These are phyloP conservation scores for Quercus glauca DNA, from an alignment of 306 rosid species.

Conservation along the genomic window DNA sequence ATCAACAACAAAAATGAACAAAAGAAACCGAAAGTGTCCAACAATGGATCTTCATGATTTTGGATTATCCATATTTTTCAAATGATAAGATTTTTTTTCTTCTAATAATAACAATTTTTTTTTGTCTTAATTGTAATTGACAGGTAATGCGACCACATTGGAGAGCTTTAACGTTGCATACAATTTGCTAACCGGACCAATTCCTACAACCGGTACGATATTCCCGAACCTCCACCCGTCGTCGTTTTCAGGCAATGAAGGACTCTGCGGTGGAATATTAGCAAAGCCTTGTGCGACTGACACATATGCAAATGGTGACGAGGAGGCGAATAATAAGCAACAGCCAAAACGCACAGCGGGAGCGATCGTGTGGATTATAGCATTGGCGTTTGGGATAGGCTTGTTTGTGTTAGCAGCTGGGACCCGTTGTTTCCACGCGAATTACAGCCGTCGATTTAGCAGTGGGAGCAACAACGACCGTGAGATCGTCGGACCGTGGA, in stretches of 20 bases:
- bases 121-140: no score
- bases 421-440: slow-evolving; percentile 80
- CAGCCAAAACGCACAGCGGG: slow-evolving; percentile 72
- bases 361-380: slow-evolving; percentile 83
- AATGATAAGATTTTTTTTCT: no score
- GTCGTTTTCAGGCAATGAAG: slow-evolving; percentile 72
- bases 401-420: slow-evolving; percentile 77
- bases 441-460: slow-evolving; percentile 44
- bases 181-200: slow-evolving; percentile 73
- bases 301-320: slow-evolving; percentile 19
- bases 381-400: slow-evolving; percentile 89
- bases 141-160: slow-evolving; percentile 33
- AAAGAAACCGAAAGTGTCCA: neutral
- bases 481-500: slow-evolving; percentile 82
- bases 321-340: slow-evolving; percentile 32
- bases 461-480: neutral
- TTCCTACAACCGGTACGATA: slow-evolving; percentile 59
- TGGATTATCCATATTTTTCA: neutral
- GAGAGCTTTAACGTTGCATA: slow-evolving; percentile 74
- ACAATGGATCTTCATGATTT: neutral
- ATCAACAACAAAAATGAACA: neutral
- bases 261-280: slow-evolving; percentile 63
- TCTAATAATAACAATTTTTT: no score
- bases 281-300: slow-evolving; percentile 61
- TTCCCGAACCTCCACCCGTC: slow-evolving; percentile 69